These are phyloP conservation scores for Coniochaeta sp. DNA, from an alignment of 2,329 filamentous ascomycete genomes.

Conservation along the genomic window DNA sequence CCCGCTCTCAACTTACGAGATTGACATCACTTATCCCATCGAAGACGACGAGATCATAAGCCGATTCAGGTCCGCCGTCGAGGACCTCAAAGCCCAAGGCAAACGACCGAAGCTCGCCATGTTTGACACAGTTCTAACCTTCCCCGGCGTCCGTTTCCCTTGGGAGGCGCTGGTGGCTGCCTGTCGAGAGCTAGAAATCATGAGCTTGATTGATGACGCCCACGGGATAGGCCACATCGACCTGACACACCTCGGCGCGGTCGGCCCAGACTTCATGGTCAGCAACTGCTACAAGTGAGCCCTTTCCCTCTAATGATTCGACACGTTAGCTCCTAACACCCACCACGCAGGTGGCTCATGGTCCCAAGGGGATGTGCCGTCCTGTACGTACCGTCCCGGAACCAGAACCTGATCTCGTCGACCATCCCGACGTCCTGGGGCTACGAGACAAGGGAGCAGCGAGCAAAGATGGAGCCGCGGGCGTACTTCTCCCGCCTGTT, in stretches of 20 bases:
- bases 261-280: constrained; percentile 83
- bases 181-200: constrained; percentile 59
- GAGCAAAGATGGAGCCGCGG: constrained; percentile 25
- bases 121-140: constrained; percentile 74
- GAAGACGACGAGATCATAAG: constrained; percentile 59
- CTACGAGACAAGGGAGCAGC: constrained; percentile 43
- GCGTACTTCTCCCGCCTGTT: constrained; percentile 62
- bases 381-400: constrained; percentile 68
- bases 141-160: constrained; percentile 73
- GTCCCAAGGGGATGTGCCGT: constrained; percentile 76
- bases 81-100: constrained; percentile 41
- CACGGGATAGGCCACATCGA: constrained; percentile 76
- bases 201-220: constrained; percentile 76
- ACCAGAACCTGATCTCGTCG: constrained; percentile 67
- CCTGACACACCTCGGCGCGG: constrained; percentile 51
- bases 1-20: constrained; percentile 36
- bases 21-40: constrained; percentile 61
- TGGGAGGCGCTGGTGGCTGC: constrained; percentile 59
- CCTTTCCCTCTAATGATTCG: not conserved
- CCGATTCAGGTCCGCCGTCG: constrained; percentile 53
- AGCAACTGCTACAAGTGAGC: constrained; percentile 70
- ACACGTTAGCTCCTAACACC: not conserved
- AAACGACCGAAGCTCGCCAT: constrained; percentile 60
- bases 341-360: constrained; percentile 57
- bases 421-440: constrained; percentile 77